A percentile compares a stretch with the other conserved stretches of the same genome.
Evolutionary conservation across 2,329 filamentous ascomycete species (phyloP).

Genomic region (Rhinocladiella similis): DNA sequence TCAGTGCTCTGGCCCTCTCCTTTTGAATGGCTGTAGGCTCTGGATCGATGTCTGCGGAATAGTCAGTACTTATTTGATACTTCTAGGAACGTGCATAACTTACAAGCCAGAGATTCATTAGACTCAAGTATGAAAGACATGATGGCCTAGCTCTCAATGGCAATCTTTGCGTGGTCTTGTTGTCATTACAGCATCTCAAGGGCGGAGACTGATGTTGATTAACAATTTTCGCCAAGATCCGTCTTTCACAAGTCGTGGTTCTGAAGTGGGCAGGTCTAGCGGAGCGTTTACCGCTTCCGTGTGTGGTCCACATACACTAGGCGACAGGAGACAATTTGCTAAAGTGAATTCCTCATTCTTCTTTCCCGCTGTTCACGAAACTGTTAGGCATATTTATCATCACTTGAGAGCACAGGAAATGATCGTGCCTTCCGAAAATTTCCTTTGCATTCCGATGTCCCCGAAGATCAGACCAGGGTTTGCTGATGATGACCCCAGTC

Average conservation of each 20-base stretch:
- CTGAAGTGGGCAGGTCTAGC: too few relatives aligned
- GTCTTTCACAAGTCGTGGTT: too few relatives aligned
- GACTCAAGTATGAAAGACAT: constrained; percentile 70
- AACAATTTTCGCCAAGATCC: too few relatives aligned
- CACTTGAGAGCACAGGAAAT: neutral
- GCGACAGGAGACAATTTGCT: too few relatives aligned
- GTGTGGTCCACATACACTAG: too few relatives aligned
- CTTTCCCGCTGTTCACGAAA: too few relatives aligned
- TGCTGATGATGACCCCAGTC: neutral
- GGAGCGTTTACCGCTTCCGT: too few relatives aligned
- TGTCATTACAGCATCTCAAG: constrained; percentile 1
- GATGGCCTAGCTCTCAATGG: constrained; percentile 23
- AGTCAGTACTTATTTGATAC: constrained; percentile 19
- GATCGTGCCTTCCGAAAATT: neutral
- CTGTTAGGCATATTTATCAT: too few relatives aligned
- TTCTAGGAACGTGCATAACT: constrained; percentile 1
- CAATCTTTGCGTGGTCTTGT: constrained; percentile 1
- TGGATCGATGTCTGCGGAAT: constrained; percentile 71
- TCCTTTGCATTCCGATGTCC: neutral
- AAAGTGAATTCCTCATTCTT: too few relatives aligned
- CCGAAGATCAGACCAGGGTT: constrained; percentile 1
- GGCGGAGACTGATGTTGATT: neutral
- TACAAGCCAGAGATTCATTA: constrained; percentile 55
- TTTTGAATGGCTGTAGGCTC: constrained; percentile 64
- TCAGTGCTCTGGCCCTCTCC: constrained; percentile 66